Base-by-base conservation (phyloP, 805 yeast genomes). In the Kazachstania psychrophila region DNA sequence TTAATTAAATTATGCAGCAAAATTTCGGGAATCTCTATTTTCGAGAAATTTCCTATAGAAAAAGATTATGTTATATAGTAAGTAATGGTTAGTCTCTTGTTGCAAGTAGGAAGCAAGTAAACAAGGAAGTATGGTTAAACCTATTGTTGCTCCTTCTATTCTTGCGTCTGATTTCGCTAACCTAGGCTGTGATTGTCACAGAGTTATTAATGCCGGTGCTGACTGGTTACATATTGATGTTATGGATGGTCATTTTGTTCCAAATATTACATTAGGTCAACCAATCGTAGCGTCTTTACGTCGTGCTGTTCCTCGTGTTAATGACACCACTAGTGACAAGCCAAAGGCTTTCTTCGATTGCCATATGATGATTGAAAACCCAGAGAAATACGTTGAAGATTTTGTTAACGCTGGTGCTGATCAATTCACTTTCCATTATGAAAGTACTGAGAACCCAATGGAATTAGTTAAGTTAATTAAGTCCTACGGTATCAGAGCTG, bases 171-270 rank as follows among this genome's bases (percentile, higher is more conserved):
- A 92, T 59, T 92, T 89, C 55, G 79, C 96, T 47, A 74, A 85
- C 49, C 65, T 92, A 43, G 96, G 94, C 34, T 75, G 86, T 47
- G 89, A 88, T 45, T 85, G 96, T 62, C 81, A 80, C 54, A 70
- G 72, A 41, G 81, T 88, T 64, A 77, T 85, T 54, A 73, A 75
- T 36, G 70, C 80, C 39, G 80, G 83, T 17, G 94, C 96, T 15
- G 95, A 89, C 52, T 92, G 99, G 99, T 77, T 92, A 43, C 99
- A 92, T 62, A 77, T 92, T 36, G 99, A 92, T 62, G 89, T 92
- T 33, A 92, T 92, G 99, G 99, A 92, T 59, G 98, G 98, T 33
- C 88, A 89, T 62, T 92, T 92, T 58, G 99, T 92, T 34, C 98
- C 98, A 47, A 92, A 92, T 65, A 80, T 92, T 47, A 79, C 96